A percentile compares a stretch with the other conserved stretches of the same genome.
These are phyloP conservation scores for Beauveria rudraprayagi DNA, from an alignment of 2,329 filamentous ascomycete species.

Conservation along the genomic window DNA sequence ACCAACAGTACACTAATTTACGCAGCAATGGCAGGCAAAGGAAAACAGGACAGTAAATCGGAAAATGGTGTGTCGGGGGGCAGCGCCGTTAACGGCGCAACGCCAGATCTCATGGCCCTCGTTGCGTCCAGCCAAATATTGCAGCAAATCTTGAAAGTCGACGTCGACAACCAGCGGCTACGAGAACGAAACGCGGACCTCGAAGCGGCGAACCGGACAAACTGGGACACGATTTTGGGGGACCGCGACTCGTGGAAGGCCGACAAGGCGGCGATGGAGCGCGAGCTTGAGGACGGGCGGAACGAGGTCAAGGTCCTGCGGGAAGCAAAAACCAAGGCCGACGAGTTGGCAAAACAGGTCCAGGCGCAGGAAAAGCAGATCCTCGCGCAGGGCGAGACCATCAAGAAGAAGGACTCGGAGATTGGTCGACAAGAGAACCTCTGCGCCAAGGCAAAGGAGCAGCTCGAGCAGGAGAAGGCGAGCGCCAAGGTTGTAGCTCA, in stretches of 20 bases:
- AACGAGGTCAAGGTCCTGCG: background rate
- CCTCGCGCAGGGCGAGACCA: background rate
- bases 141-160: background rate
- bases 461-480: background rate
- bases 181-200: background rate
- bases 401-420: background rate
- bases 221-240: background rate
- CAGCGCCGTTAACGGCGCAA: background rate
- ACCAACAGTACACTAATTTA: background rate
- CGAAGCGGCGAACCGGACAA: background rate
- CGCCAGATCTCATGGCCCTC: background rate
- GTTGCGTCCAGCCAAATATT: background rate
- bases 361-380: background rate
- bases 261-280: background rate
- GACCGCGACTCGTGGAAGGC: background rate
- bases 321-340: background rate
- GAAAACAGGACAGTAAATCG: background rate
- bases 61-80: background rate
- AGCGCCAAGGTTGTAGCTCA: background rate
- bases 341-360: background rate
- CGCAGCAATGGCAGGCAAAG: background rate
- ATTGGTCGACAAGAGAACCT: background rate
- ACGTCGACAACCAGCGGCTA: background rate
- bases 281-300: background rate
- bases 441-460: background rate